Conservation (phyloP, 139 green algal species). For the Eudorina sp. region DNA sequence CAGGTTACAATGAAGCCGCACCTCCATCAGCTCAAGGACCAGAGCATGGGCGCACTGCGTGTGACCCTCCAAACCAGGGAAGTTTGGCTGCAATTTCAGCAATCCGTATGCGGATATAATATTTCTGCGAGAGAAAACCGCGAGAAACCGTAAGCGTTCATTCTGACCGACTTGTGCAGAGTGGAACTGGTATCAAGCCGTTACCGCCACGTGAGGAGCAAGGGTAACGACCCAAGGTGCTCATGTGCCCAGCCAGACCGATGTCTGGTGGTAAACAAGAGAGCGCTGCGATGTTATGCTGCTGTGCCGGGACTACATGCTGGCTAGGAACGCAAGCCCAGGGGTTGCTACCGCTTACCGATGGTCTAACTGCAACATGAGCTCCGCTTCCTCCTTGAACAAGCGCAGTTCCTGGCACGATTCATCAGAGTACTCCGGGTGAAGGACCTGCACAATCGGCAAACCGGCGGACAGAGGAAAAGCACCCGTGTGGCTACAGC, state of each 20-base stretch:
- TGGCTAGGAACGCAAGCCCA: too few relatives aligned
- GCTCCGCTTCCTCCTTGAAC: constrained; percentile 7
- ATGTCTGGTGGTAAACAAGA: too few relatives aligned
- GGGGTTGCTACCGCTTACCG: constrained; percentile 1
- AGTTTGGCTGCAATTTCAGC: not conserved
- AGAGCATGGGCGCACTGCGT: constrained; percentile 13
- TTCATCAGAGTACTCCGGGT: constrained; percentile 3
- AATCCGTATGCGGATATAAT: constrained; percentile 32
- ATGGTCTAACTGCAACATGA: constrained; percentile 23
- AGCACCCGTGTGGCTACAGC: too few relatives aligned
- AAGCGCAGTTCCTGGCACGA: constrained; percentile 21
- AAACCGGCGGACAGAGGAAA: too few relatives aligned
- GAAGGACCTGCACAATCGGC: not conserved
- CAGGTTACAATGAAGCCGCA: not conserved
- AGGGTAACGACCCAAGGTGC: too few relatives aligned
- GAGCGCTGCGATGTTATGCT: too few relatives aligned
- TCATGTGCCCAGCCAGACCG: too few relatives aligned
- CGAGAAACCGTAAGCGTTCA: too few relatives aligned
- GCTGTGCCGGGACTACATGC: too few relatives aligned
- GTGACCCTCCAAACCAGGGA: constrained; percentile 17
- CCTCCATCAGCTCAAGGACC: constrained; percentile 35
- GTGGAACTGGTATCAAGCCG: too few relatives aligned
- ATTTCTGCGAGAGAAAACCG: constrained; percentile 12
- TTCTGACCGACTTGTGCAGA: too few relatives aligned
- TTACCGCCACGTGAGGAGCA: too few relatives aligned